Evolutionary conservation across 495 filamentous ascomycete species (phyloP).

Genomic region (Rhypophila decipiens): DNA sequence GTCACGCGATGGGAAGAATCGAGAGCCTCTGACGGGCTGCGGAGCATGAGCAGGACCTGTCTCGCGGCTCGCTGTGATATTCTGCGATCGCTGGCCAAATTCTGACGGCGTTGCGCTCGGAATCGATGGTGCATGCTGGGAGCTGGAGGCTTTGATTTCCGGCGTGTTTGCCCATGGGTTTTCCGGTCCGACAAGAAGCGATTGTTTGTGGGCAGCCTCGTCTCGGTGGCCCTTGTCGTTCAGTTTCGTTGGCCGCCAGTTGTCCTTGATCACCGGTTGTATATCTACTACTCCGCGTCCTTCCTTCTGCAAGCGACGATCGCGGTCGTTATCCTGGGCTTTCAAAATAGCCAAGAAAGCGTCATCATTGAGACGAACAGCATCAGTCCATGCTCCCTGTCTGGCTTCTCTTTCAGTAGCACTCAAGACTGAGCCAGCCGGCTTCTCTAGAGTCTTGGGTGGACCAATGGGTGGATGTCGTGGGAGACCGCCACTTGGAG

Average conservation of each 20-base stretch:
- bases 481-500: conserved; percentile 12
- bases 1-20: conserved; percentile 64
- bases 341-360: conserved; percentile 19
- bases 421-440: conserved; percentile 6
- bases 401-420: conserved; percentile 6
- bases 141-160: conserved; percentile 10
- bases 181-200: conserved; percentile 18
- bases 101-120: conserved; percentile 10
- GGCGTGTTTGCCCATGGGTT: conserved; percentile 17
- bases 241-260: conserved; percentile 53
- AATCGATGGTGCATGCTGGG: conserved; percentile 7
- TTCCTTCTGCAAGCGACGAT: conserved; percentile 22
- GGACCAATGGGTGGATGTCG: conserved; percentile 36
- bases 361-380: conserved; percentile 19
- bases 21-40: conserved; percentile 16
- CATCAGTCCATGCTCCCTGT: conserved; percentile 11
- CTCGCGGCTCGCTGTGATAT: conserved; percentile 4
- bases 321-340: conserved; percentile 19
- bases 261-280: conserved; percentile 52
- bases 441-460: conserved; percentile 16
- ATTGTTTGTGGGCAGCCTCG: conserved; percentile 18
- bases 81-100: conserved; percentile 12
- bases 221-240: conserved; percentile 34
- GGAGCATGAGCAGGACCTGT: conserved; percentile 9
- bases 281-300: conserved; percentile 23